phyloP scores from a whole-genome alignment of 2,329 filamentous ascomycete species.

The Tolypocladium album region DNA sequence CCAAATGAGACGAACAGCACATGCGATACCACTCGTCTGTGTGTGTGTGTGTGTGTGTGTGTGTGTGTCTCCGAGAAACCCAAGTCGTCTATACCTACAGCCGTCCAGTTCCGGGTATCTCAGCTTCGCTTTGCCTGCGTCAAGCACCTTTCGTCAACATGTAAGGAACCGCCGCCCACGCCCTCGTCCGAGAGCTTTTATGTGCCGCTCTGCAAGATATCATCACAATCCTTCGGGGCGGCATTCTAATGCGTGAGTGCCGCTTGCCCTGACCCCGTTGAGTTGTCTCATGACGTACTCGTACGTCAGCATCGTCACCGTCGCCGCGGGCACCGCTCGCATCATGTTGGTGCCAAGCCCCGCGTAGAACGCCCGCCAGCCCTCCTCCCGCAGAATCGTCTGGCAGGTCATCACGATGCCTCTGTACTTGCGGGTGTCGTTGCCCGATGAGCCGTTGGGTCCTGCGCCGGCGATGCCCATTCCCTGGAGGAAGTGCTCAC shows the following conservation, averaged over 20 bases:
- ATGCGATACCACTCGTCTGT: conserved; percentile 9
- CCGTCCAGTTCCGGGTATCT: conserved; percentile 20
- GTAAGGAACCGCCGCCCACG: background rate
- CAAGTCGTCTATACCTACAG: conserved; percentile 23
- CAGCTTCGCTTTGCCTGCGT: conserved; percentile 9
- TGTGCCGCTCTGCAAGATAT: background rate
- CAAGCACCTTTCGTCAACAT: background rate
- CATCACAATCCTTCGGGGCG: background rate
- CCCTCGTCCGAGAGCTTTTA: background rate
- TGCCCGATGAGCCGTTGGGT: conserved; percentile 15
- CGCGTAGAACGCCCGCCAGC: conserved; percentile 93
- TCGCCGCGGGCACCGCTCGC: conserved; percentile 85
- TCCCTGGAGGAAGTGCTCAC: conserved; percentile 40
- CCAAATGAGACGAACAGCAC: conserved; percentile 5
- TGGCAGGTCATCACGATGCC: conserved; percentile 74
- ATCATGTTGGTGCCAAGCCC: conserved; percentile 98
- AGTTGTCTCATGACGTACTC: conserved; percentile 59
- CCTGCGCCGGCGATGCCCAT: conserved; percentile 29
- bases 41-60: conserved; percentile 12
- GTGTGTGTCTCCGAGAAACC: conserved; percentile 13
- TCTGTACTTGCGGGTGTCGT: conserved; percentile 48
- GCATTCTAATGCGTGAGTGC: conserved; percentile 7
- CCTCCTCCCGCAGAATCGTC: conserved; percentile 81
- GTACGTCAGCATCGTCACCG: conserved; percentile 96
- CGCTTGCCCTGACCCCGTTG: conserved; percentile 30